Evolutionary conservation across 1,284 basidiomycete genomes (phyloP).

Genomic region (Mycena citricolor): DNA sequence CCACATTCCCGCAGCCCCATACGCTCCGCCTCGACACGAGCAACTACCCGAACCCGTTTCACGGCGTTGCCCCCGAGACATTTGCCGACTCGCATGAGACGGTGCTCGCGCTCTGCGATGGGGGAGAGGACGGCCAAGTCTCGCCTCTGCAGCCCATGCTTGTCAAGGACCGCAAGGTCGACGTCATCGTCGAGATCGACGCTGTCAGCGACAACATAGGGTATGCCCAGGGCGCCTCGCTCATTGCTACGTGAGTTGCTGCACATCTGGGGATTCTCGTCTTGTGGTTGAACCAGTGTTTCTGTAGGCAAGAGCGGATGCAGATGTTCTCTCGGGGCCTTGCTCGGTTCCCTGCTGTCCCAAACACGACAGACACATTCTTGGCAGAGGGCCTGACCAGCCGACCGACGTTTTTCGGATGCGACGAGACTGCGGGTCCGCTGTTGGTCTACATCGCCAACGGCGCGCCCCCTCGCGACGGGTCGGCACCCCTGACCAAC

Average conservation of each 20-base stretch:
- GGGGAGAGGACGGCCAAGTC: constrained; percentile 43
- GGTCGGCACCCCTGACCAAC: constrained; percentile 41
- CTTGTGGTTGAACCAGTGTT: background rate
- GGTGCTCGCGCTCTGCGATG: constrained; percentile 40
- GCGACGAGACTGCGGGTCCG: constrained; percentile 29
- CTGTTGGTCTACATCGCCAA: constrained; percentile 43
- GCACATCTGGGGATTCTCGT: background rate
- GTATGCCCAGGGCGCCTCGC: constrained; percentile 39
- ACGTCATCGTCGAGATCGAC: constrained; percentile 55
- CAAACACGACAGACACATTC: constrained; percentile 32
- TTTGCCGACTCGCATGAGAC: constrained; percentile 38
- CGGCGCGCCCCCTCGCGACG: constrained; percentile 41
- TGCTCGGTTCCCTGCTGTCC: constrained; percentile 42
- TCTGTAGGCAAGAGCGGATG: constrained; percentile 38
- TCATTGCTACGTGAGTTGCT: constrained; percentile 39
- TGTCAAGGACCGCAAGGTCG: constrained; percentile 48
- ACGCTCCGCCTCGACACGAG: constrained; percentile 20
- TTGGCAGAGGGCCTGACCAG: constrained; percentile 34
- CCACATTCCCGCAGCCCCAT: constrained; percentile 18
- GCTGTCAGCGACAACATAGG: constrained; percentile 36
- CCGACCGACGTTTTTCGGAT: constrained; percentile 48
- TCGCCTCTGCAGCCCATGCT: constrained; percentile 56
- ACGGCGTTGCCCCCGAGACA: constrained; percentile 35
- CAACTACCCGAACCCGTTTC: constrained; percentile 44
- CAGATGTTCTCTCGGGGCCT: constrained; percentile 31